phyloP scores from a whole-genome alignment of 805 yeast genomes.

The Monosporozyma siamensis region DNA sequence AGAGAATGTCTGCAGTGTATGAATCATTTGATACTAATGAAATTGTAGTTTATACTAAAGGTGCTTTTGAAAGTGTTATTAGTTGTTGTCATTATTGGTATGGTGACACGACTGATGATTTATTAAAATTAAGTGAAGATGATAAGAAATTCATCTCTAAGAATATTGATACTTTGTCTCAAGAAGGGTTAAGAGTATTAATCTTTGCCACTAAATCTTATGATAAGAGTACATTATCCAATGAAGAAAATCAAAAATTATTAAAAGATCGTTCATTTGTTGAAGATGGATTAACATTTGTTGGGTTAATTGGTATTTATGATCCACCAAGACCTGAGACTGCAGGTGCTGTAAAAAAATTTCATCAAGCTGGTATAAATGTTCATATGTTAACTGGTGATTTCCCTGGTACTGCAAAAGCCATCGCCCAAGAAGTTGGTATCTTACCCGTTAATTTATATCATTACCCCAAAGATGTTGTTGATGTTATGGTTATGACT shows the following conservation, averaged over 20 bases:
- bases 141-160: constrained; percentile 39
- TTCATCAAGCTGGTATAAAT: constrained; percentile 89
- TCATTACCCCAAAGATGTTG: constrained; percentile 50
- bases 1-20: constrained; percentile 74
- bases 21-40: constrained; percentile 49
- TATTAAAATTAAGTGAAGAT: constrained; percentile 44
- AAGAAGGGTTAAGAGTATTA: constrained; percentile 77
- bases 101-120: constrained; percentile 47
- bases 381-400: constrained; percentile 99
- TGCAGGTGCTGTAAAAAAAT: constrained; percentile 56
- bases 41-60: constrained; percentile 64
- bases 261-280: constrained; percentile 33
- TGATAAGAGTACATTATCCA: constrained; percentile 32
- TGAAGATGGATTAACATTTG: constrained; percentile 59
- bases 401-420: constrained; percentile 74
- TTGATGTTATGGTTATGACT: constrained; percentile 89
- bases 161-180: constrained; percentile 59
- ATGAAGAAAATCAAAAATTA: constrained; percentile 31
- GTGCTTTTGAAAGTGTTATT: constrained; percentile 76
- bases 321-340: constrained; percentile 96
- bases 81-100: constrained; percentile 48
- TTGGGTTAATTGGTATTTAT: constrained; percentile 90
- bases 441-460: constrained; percentile 58
- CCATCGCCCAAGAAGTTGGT: constrained; percentile 84
- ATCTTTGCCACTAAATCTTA: constrained; percentile 51